phyloP scores from a whole-genome alignment of 163 green algal species.

The Trebouxia gelatinosa region DNA sequence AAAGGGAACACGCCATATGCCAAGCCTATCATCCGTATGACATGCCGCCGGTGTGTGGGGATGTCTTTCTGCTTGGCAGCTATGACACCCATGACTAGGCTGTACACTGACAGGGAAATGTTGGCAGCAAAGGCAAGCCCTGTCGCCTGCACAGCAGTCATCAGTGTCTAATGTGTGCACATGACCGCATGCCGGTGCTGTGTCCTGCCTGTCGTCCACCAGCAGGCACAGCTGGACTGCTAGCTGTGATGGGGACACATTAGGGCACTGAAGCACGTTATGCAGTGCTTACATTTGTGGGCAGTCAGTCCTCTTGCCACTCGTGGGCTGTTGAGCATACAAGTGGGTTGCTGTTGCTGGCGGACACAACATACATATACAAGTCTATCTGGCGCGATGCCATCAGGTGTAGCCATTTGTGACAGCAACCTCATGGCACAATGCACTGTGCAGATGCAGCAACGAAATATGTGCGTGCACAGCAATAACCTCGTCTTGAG shows the following conservation, averaged over 20 bases:
- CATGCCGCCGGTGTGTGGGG: background rate
- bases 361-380: too few species aligned
- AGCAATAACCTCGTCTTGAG: background rate
- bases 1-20: constrained; percentile 7
- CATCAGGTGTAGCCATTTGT: background rate
- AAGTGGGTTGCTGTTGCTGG: too few species aligned
- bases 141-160: background rate
- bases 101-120: background rate
- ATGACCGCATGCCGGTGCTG: background rate
- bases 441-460: background rate
- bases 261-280: too few species aligned
- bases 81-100: background rate
- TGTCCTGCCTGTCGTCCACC: background rate
- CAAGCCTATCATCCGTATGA: constrained; percentile 6
- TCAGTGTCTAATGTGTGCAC: background rate
- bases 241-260: too few species aligned
- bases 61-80: constrained; percentile 10
- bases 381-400: too few species aligned
- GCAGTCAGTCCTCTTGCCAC: too few species aligned
- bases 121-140: background rate
- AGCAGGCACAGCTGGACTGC: background rate
- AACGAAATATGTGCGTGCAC: background rate
- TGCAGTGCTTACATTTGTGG: too few species aligned
- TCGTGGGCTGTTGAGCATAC: too few species aligned
- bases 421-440: background rate